These are phyloP conservation scores for Sechiopsis laciniata DNA, from an alignment of 306 rosid genomes.

Conservation along the genomic window DNA sequence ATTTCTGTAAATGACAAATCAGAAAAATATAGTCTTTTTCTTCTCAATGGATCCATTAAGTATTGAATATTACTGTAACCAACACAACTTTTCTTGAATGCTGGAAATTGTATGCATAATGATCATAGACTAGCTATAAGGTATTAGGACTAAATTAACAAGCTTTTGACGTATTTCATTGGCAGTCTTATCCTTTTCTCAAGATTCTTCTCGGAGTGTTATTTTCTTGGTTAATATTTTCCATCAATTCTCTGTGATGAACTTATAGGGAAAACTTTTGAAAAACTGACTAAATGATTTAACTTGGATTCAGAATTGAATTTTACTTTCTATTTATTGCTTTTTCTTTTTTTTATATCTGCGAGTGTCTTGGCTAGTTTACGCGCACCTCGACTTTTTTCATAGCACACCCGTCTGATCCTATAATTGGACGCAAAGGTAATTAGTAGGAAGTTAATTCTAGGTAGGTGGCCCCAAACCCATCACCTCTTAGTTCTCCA, in stretches of 20 bases:
- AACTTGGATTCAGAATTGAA: not conserved
- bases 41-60: not conserved
- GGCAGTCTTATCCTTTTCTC: not conserved
- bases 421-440: too few species aligned
- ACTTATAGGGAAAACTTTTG: not conserved
- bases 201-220: not conserved
- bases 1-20: not conserved
- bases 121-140: not conserved
- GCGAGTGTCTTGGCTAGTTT: too few species aligned
- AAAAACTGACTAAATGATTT: not conserved
- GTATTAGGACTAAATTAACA: not conserved
- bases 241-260: not conserved
- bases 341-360: too few species aligned
- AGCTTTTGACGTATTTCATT: not conserved
- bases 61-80: not conserved
- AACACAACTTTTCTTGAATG: not conserved
- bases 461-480: too few species aligned
- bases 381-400: too few species aligned
- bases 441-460: too few species aligned
- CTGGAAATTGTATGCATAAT: conserved; percentile 9
- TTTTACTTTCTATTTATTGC: not conserved
- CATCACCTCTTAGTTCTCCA: too few species aligned
- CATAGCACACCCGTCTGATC: too few species aligned
- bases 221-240: not conserved
- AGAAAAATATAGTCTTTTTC: not conserved